Conservation (phyloP, 495 filamentous ascomycete genomes). For the Aspergillus egyptiacus region DNA sequence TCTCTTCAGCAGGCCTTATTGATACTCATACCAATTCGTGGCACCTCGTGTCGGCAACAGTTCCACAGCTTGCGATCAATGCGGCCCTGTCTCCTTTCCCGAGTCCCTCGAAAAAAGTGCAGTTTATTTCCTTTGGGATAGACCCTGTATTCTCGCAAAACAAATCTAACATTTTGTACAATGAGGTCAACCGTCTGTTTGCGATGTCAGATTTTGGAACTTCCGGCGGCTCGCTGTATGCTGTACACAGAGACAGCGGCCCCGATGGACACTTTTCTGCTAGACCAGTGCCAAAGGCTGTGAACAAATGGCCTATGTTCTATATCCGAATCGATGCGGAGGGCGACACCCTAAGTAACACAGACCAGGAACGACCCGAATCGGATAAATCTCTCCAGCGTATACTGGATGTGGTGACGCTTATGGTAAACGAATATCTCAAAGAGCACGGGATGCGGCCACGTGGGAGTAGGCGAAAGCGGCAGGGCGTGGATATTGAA, state of each 20-base stretch:
- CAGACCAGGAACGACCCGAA: constrained; percentile 29
- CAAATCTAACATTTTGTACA: constrained; percentile 62
- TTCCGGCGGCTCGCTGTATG: constrained; percentile 28
- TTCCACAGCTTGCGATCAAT: constrained; percentile 50
- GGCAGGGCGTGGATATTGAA: background rate
- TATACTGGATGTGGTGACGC: constrained; percentile 56
- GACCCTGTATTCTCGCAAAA: constrained; percentile 47
- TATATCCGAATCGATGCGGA: constrained; percentile 62
- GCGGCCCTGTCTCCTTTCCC: constrained; percentile 68
- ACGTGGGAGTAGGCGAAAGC: constrained; percentile 21
- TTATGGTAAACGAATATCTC: constrained; percentile 61
- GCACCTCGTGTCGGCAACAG: constrained; percentile 62
- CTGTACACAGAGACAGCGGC: background rate
- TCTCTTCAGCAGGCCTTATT: constrained; percentile 60
- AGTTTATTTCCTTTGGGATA: constrained; percentile 75
- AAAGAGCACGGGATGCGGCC: constrained; percentile 61
- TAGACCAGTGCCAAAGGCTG: constrained; percentile 52
- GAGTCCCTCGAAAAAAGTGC: constrained; percentile 60
- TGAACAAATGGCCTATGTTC: constrained; percentile 91
- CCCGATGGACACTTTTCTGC: constrained; percentile 18
- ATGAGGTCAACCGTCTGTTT: constrained; percentile 75
- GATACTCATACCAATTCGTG: constrained; percentile 50
- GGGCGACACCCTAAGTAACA: constrained; percentile 5
- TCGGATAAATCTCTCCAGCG: constrained; percentile 42
- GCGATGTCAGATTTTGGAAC: constrained; percentile 70